Conservation (phyloP, 805 yeast species). For the Metschnikowia matae region DNA sequence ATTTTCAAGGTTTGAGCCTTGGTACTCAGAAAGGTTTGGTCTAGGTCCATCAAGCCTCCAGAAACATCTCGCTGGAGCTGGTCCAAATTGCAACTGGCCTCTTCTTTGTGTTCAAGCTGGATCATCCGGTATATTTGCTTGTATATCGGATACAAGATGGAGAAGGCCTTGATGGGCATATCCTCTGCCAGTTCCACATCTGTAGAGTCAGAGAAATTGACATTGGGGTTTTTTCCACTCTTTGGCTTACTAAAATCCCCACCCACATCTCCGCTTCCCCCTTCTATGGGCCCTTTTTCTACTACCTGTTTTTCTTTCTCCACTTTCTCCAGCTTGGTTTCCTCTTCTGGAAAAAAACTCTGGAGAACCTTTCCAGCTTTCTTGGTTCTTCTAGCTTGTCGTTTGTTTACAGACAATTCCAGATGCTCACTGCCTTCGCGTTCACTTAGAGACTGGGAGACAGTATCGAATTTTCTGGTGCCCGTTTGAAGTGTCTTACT, state of each 20-base stretch:
- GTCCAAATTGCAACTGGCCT: not conserved
- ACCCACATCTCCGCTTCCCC: not conserved
- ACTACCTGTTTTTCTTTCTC: not conserved
- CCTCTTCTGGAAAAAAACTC: not conserved
- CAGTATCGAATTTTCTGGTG: not conserved
- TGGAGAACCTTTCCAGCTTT: conserved; percentile 1
- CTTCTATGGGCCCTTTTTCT: not conserved
- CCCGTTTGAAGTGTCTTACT: not conserved
- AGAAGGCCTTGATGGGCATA: not conserved
- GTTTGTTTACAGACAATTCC: not conserved
- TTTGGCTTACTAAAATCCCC: not conserved
- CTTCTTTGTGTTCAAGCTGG: conserved; percentile 1
- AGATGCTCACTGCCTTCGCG: not conserved
- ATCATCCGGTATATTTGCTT: conserved; percentile 6
- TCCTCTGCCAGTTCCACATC: conserved; percentile 12
- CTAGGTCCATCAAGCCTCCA: conserved; percentile 9
- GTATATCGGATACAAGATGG: conserved; percentile 5
- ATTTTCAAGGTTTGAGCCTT: conserved; percentile 1
- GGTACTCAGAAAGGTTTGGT: not conserved
- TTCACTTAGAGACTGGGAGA: not conserved
- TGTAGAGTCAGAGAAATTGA: conserved; percentile 12
- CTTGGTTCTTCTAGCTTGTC: not conserved
- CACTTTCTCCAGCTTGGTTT: not conserved
- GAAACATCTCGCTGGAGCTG: conserved; percentile 6
- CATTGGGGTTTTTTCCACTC: not conserved